Conservation (phyloP, 176 grass and related monocot genomes). For the Oryza punctata region DNA sequence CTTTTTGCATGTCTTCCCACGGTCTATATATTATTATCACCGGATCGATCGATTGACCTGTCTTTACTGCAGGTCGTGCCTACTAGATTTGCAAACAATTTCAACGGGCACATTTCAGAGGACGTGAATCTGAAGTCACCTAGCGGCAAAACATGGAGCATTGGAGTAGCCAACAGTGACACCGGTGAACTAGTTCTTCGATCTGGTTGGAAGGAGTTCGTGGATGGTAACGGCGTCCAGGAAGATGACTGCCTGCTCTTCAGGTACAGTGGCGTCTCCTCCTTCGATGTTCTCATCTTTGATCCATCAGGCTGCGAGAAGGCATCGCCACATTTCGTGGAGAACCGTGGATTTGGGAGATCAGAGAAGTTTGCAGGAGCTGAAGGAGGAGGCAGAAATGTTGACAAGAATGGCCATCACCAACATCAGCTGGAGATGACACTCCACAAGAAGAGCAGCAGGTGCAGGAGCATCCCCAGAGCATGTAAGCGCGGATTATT, state of each 20-base stretch:
- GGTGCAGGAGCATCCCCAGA: too few relatives aligned
- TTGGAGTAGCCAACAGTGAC: slow-evolving; percentile 17
- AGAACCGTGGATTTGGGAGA: too few relatives aligned
- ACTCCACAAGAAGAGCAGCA: too few relatives aligned
- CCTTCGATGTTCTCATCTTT: slow-evolving; percentile 51
- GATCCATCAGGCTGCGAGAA: background rate
- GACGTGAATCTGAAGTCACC: slow-evolving; percentile 31
- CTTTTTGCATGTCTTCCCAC: background rate
- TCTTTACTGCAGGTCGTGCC: slow-evolving; percentile 29
- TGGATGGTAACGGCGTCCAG: background rate
- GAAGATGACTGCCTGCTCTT: slow-evolving; percentile 45
- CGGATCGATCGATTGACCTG: background rate
- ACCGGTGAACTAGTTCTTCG: background rate
- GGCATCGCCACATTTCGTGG: too few relatives aligned
- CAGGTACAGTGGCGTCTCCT: slow-evolving; percentile 38
- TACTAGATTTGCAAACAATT: slow-evolving; percentile 41
- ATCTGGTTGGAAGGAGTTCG: slow-evolving; percentile 47
- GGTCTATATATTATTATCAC: background rate
- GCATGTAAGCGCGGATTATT: too few relatives aligned
- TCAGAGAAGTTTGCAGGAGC: too few relatives aligned
- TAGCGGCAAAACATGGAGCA: slow-evolving; percentile 28
- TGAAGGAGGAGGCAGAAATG: too few relatives aligned
- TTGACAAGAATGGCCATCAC: too few relatives aligned
- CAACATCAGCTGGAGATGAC: too few relatives aligned
- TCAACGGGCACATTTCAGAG: slow-evolving; percentile 47